Conservation (phyloP, 2,329 filamentous ascomycete species). For the Biscogniauxia mediterranea region DNA sequence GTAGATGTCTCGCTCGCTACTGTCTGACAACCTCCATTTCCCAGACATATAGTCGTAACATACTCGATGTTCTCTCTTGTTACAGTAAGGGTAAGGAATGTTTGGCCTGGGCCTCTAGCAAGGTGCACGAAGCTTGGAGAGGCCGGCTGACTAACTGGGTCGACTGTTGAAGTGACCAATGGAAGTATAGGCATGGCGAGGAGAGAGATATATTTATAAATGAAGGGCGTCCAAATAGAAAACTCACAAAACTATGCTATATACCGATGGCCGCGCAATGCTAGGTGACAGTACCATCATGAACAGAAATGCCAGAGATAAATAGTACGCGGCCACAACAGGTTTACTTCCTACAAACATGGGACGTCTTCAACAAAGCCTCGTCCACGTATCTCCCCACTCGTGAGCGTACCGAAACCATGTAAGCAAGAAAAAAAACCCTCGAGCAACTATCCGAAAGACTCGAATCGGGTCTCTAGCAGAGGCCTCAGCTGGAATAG, state of each 20-base stretch:
- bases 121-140: background rate
- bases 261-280: background rate
- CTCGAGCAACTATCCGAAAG: background rate
- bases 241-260: background rate
- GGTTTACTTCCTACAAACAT: background rate
- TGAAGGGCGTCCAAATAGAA: background rate
- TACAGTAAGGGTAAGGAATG: slow-evolving; percentile 1
- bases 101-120: background rate
- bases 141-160: background rate
- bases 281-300: background rate
- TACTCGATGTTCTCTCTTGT: background rate
- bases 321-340: background rate
- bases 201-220: background rate
- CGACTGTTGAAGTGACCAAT: background rate
- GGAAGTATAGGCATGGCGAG: background rate
- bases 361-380: background rate
- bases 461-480: background rate
- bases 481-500: background rate
- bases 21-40: background rate
- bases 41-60: background rate
- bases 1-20: background rate
- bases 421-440: background rate
- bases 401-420: background rate
- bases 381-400: background rate
- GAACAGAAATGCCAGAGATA: background rate